Evolutionary conservation across 2,329 filamentous ascomycete species (phyloP).

Genomic region (Hawksworthiomyces lignivorus): DNA sequence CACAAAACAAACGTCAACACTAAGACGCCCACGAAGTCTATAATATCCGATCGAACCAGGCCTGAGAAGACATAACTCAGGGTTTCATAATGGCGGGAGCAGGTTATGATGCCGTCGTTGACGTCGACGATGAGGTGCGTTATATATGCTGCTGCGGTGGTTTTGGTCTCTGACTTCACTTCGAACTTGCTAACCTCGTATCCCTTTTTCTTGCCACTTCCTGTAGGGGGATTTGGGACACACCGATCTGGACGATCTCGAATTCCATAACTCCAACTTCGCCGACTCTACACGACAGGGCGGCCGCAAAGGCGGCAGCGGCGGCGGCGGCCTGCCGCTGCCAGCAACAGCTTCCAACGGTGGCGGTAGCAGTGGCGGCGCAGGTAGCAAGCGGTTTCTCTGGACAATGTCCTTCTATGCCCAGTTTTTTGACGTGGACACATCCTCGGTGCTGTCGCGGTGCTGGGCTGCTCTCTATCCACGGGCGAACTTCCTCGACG

Average conservation of each 20-base stretch:
- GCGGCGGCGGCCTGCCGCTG: conserved; percentile 42
- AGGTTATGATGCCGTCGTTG: conserved; percentile 96
- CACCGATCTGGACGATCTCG: conserved; percentile 97
- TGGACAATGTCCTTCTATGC: conserved; percentile 93
- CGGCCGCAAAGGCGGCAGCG: conserved; percentile 41
- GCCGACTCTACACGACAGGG: conserved; percentile 48
- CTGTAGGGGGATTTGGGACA: conserved; percentile 87
- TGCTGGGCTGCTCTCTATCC: conserved; percentile 88
- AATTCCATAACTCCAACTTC: conserved; percentile 94
- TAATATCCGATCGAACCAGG: no score
- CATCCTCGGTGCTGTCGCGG: conserved; percentile 75
- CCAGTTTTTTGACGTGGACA: conserved; percentile 98
- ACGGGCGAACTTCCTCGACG: conserved; percentile 89
- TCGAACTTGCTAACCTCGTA: neutral
- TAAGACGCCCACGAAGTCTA: no score
- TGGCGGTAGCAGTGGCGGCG: conserved; percentile 25
- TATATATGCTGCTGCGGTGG: no score
- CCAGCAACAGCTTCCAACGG: conserved; percentile 44
- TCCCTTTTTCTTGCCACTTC: neutral
- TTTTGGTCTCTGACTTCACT: no score
- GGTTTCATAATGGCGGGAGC: conserved; percentile 71
- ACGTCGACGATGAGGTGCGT: conserved; percentile 84
- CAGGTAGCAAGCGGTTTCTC: conserved; percentile 69
- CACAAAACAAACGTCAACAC: no score
- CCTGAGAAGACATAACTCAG: no score